phyloP scores from a whole-genome alignment of 2,329 filamentous ascomycete genomes.

The Pseudocercospora macadamiae region DNA sequence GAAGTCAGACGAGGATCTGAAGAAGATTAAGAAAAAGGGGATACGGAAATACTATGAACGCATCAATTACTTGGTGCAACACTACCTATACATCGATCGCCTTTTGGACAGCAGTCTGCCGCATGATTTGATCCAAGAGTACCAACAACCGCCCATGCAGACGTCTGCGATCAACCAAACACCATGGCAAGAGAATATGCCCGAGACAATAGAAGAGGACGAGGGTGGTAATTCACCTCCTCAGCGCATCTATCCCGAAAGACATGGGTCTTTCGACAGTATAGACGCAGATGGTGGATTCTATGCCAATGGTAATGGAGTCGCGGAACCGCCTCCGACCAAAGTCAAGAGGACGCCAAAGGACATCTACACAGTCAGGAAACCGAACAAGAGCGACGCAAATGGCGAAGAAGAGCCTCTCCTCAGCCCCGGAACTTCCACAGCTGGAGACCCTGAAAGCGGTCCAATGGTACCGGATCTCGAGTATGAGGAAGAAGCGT shows the following conservation, averaged over 20 bases:
- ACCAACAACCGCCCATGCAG: constrained; percentile 57
- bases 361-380: constrained; percentile 74
- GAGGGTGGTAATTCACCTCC: constrained; percentile 22
- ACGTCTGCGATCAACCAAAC: constrained; percentile 13
- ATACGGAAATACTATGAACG: constrained; percentile 85
- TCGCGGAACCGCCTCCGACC: constrained; percentile 15
- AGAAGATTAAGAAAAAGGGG: constrained; percentile 70
- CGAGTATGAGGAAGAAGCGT: constrained; percentile 68
- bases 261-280: constrained; percentile 28
- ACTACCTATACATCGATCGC: constrained; percentile 91
- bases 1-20: constrained; percentile 76
- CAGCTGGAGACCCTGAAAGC: constrained; percentile 14
- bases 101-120: constrained; percentile 90
- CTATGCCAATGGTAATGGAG: constrained; percentile 24
- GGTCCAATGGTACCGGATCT: constrained; percentile 65
- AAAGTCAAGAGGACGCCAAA: constrained; percentile 79
- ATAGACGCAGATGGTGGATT: constrained; percentile 26
- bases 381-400: constrained; percentile 59
- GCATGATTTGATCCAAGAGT: constrained; percentile 88
- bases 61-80: constrained; percentile 84
- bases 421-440: constrained; percentile 28
- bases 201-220: constrained; percentile 77
- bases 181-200: constrained; percentile 54
- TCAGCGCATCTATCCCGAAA: constrained; percentile 29
- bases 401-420: constrained; percentile 41